A percentile compares a stretch with the other conserved stretches of the same genome.
Evolutionary conservation across 805 yeast genomes (phyloP).

Genomic region (Candida peoriensis): DNA sequence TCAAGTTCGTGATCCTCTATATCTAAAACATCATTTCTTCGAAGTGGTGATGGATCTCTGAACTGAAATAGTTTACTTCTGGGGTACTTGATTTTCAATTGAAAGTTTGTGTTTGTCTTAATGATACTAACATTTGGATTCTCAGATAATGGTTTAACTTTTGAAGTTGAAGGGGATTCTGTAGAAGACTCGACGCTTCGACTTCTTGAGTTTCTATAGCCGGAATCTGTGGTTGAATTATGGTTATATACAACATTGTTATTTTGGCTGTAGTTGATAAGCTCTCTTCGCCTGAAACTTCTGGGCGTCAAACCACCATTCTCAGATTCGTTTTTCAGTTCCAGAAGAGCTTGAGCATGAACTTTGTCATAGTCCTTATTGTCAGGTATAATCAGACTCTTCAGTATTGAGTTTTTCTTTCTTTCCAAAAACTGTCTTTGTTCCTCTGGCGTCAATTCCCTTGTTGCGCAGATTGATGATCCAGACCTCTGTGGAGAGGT

Average conservation of each 20-base stretch:
- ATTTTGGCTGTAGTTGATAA: constrained; percentile 3
- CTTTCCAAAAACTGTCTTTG: constrained; percentile 9
- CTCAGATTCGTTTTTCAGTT: constrained; percentile 10
- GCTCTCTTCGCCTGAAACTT: constrained; percentile 12
- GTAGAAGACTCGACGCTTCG: neutral
- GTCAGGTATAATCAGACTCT: constrained; percentile 32
- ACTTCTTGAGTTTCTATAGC: constrained; percentile 8
- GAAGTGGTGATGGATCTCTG: constrained; percentile 22
- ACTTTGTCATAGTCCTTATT: constrained; percentile 32
- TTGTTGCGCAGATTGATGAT: no score
- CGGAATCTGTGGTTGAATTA: neutral
- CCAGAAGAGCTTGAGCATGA: constrained; percentile 28
- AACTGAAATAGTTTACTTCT: constrained; percentile 18
- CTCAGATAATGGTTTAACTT: neutral
- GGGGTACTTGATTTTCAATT: constrained; percentile 18
- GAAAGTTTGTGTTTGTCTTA: constrained; percentile 15
- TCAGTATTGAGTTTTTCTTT: constrained; percentile 20
- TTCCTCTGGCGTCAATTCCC: constrained; percentile 14
- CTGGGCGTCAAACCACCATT: constrained; percentile 9
- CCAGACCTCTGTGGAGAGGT: no score
- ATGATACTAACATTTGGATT: constrained; percentile 22
- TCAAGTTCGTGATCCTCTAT: constrained; percentile 20
- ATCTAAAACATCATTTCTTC: constrained; percentile 14
- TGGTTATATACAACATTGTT: neutral
- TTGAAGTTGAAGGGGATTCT: neutral